Evolutionary conservation across 2,329 filamentous ascomycete species (phyloP).

Genomic region (Emydomyces testavorans): DNA sequence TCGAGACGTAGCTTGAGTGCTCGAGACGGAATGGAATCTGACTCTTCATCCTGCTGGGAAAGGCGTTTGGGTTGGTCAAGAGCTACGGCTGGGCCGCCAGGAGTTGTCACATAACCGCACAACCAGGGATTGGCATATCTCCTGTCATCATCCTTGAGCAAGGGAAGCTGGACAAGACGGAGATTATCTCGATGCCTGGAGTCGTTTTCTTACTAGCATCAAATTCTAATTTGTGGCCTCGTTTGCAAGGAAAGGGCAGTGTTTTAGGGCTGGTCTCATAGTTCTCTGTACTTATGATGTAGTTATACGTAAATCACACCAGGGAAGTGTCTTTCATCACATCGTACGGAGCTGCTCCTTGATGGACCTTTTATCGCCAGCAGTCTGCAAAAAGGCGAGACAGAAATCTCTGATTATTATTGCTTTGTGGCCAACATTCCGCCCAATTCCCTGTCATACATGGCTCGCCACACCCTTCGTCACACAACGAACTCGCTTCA

Average conservation of each 20-base stretch:
- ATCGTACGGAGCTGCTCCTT: not conserved
- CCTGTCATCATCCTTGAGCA: not conserved
- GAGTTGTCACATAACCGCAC: not conserved
- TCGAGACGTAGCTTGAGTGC: no score
- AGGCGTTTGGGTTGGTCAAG: not conserved
- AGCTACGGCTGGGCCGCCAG: not conserved
- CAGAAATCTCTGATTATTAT: not conserved
- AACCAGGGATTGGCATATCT: not conserved
- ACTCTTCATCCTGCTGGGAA: no score
- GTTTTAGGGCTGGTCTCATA: conserved; percentile 7
- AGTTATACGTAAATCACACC: conserved; percentile 3
- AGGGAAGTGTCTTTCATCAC: not conserved
- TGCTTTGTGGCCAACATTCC: not conserved
- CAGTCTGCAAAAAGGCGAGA: not conserved
- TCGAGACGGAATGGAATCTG: no score
- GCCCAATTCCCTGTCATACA: conserved; percentile 7
- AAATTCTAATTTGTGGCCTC: conserved; percentile 7
- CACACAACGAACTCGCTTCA: conserved; percentile 4
- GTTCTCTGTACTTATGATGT: not conserved
- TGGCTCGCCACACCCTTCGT: conserved; percentile 8
- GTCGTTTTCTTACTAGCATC: no score
- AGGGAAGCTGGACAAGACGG: not conserved
- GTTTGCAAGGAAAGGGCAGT: not conserved
- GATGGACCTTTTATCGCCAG: not conserved
- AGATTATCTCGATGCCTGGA: no score